Base-by-base conservation (phyloP, 1,139 yeast species). In the Candida sojae region DNA sequence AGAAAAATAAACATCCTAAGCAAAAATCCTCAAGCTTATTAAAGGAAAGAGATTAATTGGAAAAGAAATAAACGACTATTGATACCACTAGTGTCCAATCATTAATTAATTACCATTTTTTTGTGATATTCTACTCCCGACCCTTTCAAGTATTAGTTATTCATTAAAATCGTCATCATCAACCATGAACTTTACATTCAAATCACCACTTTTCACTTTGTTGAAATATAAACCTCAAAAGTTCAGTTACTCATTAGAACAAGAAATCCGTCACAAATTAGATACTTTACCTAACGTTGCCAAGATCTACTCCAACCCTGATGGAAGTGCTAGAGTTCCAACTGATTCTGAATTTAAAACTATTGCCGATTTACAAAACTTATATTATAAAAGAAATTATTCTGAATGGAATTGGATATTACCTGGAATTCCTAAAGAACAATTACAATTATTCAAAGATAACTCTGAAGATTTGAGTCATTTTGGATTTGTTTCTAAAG, bases 311-410 rank as follows among this genome's bases (percentile, higher is more conserved):
- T 82, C 86, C 61, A 86, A 86, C 65, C 81, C 88, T 47, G 95
- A 88, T 62, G 96, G 96, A 6, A 74, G 91, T 11, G 82, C 87
- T 46, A 77, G 92, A 59, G 82, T 77, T 30, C 93, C 93, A 42
- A 68, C 79, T 31, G 96, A 88, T 58, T 71, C 72, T 43, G 95
- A 88, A 67, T 79, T 89, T 62, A 83, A 86, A 68, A 82, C 83
- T 38, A 82, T 88, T 48, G 91, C 95, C 28, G 86, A 81, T 55
- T 77, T 89, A 60, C 88, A 86, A 55, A 75, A 79, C 55, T 74
- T 87, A 59, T 79, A 83, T 53, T 76, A 79, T 56, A 73, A 79
- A 53, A 74, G 88, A 64, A 78, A 86, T 56, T 77, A 87, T 55
- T 75, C 85, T 7, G 68, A 80, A 46, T 77, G 84, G 75, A 87